Percentiles rank a stretch among this genome's conserved stretches.
phyloP scores from a whole-genome alignment of 208 protist genomes.

The Porcisia deanei region DNA sequence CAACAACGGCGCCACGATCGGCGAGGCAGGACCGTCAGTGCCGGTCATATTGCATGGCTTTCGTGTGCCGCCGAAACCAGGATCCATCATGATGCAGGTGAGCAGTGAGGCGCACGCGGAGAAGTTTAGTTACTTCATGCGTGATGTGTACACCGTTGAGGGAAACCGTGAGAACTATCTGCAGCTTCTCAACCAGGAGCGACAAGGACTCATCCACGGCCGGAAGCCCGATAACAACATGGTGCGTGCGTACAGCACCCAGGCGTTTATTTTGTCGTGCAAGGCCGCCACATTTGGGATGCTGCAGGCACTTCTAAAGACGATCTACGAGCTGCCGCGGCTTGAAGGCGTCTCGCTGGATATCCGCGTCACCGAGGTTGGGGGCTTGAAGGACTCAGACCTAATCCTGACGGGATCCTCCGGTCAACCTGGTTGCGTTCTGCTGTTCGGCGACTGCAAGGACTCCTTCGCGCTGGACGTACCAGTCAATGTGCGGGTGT shows the following conservation, averaged over 20 bases:
- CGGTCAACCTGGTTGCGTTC: constrained; percentile 73
- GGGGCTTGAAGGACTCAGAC: constrained; percentile 71
- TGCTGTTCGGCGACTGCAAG: constrained; percentile 84
- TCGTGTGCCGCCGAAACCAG: constrained; percentile 78
- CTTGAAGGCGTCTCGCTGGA: constrained; percentile 78
- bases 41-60: constrained; percentile 85
- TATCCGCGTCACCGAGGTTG: constrained; percentile 77
- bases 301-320: constrained; percentile 90
- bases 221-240: constrained; percentile 90
- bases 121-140: constrained; percentile 89
- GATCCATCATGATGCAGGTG: constrained; percentile 83
- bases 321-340: constrained; percentile 81
- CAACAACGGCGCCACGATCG: constrained; percentile 60
- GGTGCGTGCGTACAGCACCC: constrained; percentile 66
- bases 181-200: constrained; percentile 80
- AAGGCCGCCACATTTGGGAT: constrained; percentile 91
- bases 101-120: constrained; percentile 85
- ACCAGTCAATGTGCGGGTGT: constrained; percentile 68
- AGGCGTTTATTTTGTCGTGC: constrained; percentile 67
- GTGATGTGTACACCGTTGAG: constrained; percentile 83
- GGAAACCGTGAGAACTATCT: constrained; percentile 80
- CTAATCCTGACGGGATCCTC: constrained; percentile 54
- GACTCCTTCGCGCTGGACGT: constrained; percentile 67
- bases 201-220: constrained; percentile 68
- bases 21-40: constrained; percentile 63